phyloP scores from a whole-genome alignment of 1,284 basidiomycete genomes.

The Boletellus sp. region DNA sequence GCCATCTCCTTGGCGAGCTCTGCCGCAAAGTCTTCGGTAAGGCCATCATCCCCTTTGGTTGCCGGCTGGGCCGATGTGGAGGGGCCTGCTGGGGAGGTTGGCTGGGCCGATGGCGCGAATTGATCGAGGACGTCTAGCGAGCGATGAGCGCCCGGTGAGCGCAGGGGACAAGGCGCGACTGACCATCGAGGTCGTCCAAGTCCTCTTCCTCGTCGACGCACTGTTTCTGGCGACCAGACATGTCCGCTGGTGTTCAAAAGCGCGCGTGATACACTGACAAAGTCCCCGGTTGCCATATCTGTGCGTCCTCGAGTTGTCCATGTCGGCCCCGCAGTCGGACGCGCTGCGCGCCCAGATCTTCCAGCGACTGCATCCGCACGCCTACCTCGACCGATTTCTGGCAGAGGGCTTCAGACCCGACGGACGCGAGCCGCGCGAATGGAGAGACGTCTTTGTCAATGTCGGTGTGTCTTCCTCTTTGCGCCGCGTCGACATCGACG shows the following conservation, averaged over 20 bases:
- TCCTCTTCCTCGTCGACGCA: conserved; percentile 54
- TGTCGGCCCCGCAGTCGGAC: conserved; percentile 13
- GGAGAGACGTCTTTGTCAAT: conserved; percentile 61
- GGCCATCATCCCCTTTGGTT: conserved; percentile 22
- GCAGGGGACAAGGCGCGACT: conserved; percentile 14
- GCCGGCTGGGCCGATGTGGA: conserved; percentile 31
- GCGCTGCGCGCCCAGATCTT: conserved; percentile 46
- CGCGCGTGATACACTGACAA: neutral
- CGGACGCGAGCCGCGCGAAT: conserved; percentile 49
- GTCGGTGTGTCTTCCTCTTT: conserved; percentile 44
- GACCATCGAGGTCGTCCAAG: conserved; percentile 74
- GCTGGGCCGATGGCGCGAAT: conserved; percentile 31
- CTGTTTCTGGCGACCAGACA: conserved; percentile 15
- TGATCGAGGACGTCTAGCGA: conserved; percentile 55
- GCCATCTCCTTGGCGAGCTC: conserved; percentile 85
- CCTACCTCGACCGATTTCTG: conserved; percentile 46
- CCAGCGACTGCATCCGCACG: conserved; percentile 61
- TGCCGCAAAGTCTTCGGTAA: conserved; percentile 29
- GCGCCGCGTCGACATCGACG: neutral
- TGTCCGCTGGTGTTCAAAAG: neutral
- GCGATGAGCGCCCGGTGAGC: conserved; percentile 6
- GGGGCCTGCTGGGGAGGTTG: conserved; percentile 20
- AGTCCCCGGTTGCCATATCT: conserved; percentile 5
- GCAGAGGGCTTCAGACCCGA: conserved; percentile 60
- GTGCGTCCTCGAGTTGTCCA: neutral